phyloP scores from a whole-genome alignment of 2,329 filamentous ascomycete species.

The Chaetothyriales sp. region DNA sequence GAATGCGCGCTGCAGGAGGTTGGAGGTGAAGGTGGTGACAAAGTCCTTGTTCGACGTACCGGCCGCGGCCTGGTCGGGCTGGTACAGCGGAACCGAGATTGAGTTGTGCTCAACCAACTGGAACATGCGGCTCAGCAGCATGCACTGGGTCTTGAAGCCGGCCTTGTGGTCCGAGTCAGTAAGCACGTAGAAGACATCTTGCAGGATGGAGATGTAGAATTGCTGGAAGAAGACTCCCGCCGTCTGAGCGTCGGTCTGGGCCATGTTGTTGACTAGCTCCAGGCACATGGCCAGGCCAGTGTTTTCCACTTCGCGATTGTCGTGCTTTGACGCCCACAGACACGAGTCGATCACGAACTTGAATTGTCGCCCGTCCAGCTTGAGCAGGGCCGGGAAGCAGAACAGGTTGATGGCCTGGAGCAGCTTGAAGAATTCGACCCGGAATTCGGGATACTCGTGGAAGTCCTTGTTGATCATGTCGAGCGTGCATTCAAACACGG shows the following conservation, averaged over 20 bases:
- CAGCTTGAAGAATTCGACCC: conserved; percentile 98
- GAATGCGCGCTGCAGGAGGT: conserved; percentile 76
- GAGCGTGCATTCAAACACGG: conserved; percentile 93
- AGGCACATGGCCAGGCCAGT: conserved; percentile 96
- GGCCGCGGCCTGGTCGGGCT: conserved; percentile 60
- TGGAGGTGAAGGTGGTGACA: conserved; percentile 71
- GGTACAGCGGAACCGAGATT: conserved; percentile 84
- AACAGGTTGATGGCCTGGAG: conserved; percentile 90
- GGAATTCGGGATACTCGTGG: conserved; percentile 94
- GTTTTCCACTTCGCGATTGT: conserved; percentile 93
- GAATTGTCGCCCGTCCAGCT: conserved; percentile 91
- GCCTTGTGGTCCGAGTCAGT: conserved; percentile 98
- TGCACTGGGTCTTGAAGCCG: conserved; percentile 94
- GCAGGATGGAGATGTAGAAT: conserved; percentile 88
- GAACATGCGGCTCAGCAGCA: conserved; percentile 88
- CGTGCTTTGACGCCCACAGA: conserved; percentile 99
- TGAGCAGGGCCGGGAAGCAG: conserved; percentile 88
- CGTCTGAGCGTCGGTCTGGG: conserved; percentile 71
- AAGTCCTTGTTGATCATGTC: conserved; percentile 99
- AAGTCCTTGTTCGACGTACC: conserved; percentile 87
- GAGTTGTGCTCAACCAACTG: conserved; percentile 84
- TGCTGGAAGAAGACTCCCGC: conserved; percentile 95
- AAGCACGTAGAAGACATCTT: conserved; percentile 96
- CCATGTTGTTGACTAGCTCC: conserved; percentile 94
- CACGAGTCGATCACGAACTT: conserved; percentile 99